Conservation (phyloP, 2,329 filamentous ascomycete genomes). For the Aspergillus carbonarius region DNA sequence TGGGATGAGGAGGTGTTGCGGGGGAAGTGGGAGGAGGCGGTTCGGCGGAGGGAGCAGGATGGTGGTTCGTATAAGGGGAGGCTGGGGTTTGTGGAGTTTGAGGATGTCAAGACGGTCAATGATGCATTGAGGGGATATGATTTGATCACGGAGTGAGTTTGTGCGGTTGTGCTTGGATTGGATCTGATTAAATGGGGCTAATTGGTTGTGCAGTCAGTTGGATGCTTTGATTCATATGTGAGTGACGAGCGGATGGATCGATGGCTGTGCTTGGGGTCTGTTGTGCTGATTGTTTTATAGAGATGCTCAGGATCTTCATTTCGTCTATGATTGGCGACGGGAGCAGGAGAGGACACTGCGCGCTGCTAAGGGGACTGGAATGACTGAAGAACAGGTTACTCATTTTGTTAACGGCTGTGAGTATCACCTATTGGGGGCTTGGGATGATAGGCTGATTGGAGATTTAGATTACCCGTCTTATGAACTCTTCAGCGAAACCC, state of each 20-base stretch:
- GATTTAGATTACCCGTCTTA: constrained; percentile 66
- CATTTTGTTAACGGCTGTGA: constrained; percentile 69
- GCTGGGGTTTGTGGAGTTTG: constrained; percentile 55
- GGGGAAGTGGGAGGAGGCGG: constrained; percentile 54
- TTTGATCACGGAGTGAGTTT: constrained; percentile 52
- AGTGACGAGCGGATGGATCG: constrained; percentile 18
- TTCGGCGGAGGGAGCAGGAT: constrained; percentile 46
- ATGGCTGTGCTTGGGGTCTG: neutral
- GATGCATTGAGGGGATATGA: constrained; percentile 59
- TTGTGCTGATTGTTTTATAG: constrained; percentile 26
- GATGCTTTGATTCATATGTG: constrained; percentile 66
- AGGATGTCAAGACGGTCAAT: constrained; percentile 61
- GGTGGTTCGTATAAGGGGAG: constrained; percentile 48
- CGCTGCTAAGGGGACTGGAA: constrained; percentile 66
- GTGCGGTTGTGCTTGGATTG: neutral
- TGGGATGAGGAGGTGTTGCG: constrained; percentile 57
- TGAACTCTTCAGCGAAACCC: constrained; percentile 63
- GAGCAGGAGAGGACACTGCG: constrained; percentile 76
- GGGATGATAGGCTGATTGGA: neutral
- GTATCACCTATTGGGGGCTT: constrained; percentile 22
- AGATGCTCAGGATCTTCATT: constrained; percentile 69
- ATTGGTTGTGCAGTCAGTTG: constrained; percentile 45
- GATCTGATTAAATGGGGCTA: constrained; percentile 7
- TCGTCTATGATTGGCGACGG: constrained; percentile 80
- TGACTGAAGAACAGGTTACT: constrained; percentile 77